A percentile compares a stretch with the other conserved stretches of the same genome.
Conservation (phyloP, 108 stramenopile genomes). For the Cyclotella sp. region DNA sequence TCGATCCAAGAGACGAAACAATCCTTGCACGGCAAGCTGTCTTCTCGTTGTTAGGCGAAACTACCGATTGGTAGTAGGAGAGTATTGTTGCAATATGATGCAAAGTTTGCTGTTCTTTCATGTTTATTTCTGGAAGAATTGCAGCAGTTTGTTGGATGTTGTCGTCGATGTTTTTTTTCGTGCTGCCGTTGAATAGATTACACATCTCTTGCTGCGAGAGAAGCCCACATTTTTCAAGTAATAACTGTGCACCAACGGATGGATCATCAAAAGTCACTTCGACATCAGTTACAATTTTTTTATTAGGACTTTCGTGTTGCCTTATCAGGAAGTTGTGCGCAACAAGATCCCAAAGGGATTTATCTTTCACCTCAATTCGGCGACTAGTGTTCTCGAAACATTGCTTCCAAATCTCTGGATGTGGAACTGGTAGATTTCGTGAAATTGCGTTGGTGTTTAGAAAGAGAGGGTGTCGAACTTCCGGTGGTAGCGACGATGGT, state of each 20-base stretch:
- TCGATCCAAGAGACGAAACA: constrained; percentile 57
- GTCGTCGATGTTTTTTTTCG: neutral
- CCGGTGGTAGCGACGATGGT: too few species aligned
- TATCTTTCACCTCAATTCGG: too few species aligned
- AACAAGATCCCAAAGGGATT: too few species aligned
- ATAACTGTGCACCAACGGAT: neutral
- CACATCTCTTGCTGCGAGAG: neutral
- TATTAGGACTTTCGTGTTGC: too few species aligned
- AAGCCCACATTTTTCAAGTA: neutral
- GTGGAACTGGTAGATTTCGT: too few species aligned
- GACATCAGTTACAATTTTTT: neutral
- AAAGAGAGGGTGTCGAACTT: too few species aligned
- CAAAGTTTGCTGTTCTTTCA: constrained; percentile 30
- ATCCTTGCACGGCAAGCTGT: constrained; percentile 51
- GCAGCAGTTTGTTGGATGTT: neutral
- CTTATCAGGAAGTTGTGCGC: too few species aligned
- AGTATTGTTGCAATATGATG: constrained; percentile 38
- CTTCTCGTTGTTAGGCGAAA: neutral
- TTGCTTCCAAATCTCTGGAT: too few species aligned
- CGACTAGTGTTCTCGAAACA: too few species aligned
- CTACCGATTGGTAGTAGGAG: constrained; percentile 40
- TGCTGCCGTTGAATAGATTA: neutral
- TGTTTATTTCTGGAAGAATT: constrained; percentile 18
- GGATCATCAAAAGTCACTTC: constrained; percentile 2
- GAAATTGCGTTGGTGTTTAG: too few species aligned